Evolutionary conservation across 192 early-diverging fungal genomes (phyloP).

Genomic region (Dispira simplex): DNA sequence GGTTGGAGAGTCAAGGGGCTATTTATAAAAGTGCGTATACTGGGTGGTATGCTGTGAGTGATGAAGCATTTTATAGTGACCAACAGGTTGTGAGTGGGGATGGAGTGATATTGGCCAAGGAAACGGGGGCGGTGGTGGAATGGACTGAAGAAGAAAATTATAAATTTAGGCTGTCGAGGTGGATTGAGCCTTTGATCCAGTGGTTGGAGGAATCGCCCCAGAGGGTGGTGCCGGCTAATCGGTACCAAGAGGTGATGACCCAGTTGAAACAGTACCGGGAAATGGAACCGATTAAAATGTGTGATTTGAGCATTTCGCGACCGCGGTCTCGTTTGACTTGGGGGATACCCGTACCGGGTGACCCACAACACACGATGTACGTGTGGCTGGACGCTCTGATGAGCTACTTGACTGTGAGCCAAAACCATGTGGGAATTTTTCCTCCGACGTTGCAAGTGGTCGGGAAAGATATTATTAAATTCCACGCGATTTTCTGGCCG

Average conservation of each 20-base stretch:
- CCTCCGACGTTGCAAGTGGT: constrained; percentile 75
- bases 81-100: constrained; percentile 40
- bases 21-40: constrained; percentile 85
- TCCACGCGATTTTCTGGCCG: constrained; percentile 97
- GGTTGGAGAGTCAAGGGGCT: constrained; percentile 45
- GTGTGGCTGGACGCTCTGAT: constrained; percentile 95
- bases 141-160: constrained; percentile 91
- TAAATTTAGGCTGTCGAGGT: constrained; percentile 66
- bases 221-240: constrained; percentile 47
- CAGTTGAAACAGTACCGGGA: constrained; percentile 10
- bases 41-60: constrained; percentile 94
- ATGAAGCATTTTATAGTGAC: constrained; percentile 79
- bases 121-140: constrained; percentile 72
- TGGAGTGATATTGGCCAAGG: constrained; percentile 40
- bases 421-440: constrained; percentile 20
- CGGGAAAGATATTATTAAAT: constrained; percentile 92
- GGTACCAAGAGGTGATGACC: constrained; percentile 10
- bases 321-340: constrained; percentile 59
- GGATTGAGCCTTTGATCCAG: constrained; percentile 36
- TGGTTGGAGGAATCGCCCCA: constrained; percentile 58
- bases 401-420: constrained; percentile 74
- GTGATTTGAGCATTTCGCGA: constrained; percentile 79
- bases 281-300: constrained; percentile 20
- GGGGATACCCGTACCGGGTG: constrained; percentile 86
- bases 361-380: constrained; percentile 80